These are phyloP conservation scores for Phytophthora chlamydospora DNA, from an alignment of 352 stramenopile species.

Conservation along the genomic window DNA sequence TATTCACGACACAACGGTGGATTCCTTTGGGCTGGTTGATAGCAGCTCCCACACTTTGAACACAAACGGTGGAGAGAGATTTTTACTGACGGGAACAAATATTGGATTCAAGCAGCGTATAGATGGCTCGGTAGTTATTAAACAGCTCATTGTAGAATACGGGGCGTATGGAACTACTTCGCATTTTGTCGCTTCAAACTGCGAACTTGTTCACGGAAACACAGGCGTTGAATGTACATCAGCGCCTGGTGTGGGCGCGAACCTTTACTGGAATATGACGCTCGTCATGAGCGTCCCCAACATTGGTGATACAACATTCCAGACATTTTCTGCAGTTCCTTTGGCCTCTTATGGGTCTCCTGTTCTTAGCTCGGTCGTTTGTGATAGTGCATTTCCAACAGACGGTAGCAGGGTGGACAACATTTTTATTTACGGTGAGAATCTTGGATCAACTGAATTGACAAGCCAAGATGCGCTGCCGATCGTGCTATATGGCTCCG, in stretches of 20 bases:
- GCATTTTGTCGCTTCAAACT: slow-evolving; percentile 47
- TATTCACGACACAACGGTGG: slow-evolving; percentile 27
- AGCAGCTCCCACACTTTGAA: slow-evolving; percentile 19
- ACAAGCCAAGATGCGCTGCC: slow-evolving; percentile 15
- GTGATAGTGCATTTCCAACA: slow-evolving; percentile 43
- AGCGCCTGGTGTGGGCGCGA: slow-evolving; percentile 40
- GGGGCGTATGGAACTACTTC: slow-evolving; percentile 42
- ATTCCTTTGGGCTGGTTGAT: slow-evolving; percentile 16
- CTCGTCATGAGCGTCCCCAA: slow-evolving; percentile 48
- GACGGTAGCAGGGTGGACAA: slow-evolving; percentile 36
- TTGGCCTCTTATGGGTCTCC: slow-evolving; percentile 47
- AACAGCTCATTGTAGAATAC: slow-evolving; percentile 50
- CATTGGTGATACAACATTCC: slow-evolving; percentile 47
- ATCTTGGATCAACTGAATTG: slow-evolving; percentile 41
- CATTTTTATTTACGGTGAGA: slow-evolving; percentile 50
- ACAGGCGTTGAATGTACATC: slow-evolving; percentile 48
- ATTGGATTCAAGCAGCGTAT: slow-evolving; percentile 64
- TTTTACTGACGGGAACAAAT: slow-evolving; percentile 53
- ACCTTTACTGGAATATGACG: slow-evolving; percentile 58
- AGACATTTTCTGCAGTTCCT: slow-evolving; percentile 40
- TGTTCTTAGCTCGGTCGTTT: slow-evolving; percentile 35
- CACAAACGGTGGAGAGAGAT: slow-evolving; percentile 42
- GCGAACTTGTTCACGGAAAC: slow-evolving; percentile 53
- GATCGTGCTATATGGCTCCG: slow-evolving; percentile 43
- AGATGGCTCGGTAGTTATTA: slow-evolving; percentile 41